These are phyloP conservation scores for Tubosaeta sp. DNA, from an alignment of 768 basidiomycete genomes.

Conservation along the genomic window DNA sequence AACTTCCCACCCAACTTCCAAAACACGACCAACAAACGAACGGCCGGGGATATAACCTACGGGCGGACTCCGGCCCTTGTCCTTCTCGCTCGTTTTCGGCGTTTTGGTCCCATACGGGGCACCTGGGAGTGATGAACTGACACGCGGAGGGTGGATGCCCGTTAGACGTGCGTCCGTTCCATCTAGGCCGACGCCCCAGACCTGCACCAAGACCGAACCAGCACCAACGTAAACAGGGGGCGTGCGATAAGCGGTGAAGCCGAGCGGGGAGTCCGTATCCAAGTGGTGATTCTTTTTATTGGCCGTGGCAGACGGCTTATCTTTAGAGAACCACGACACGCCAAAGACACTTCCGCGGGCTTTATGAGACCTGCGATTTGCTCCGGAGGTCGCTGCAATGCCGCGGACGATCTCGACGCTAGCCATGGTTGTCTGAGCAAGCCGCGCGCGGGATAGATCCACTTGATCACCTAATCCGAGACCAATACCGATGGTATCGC, in stretches of 20 bases:
- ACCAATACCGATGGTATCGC: constrained; percentile 23
- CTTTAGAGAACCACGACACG: constrained; percentile 29
- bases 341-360: constrained; percentile 24
- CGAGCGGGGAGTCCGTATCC: constrained; percentile 38
- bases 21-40: constrained; percentile 77
- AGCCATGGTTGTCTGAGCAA: constrained; percentile 87
- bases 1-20: constrained; percentile 78
- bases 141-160: constrained; percentile 34
- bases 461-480: constrained; percentile 44
- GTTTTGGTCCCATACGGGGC: constrained; percentile 20
- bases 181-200: constrained; percentile 87
- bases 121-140: constrained; percentile 9
- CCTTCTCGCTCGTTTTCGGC: constrained; percentile 21
- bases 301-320: constrained; percentile 8
- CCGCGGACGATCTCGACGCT: constrained; percentile 76
- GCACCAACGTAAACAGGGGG: constrained; percentile 73
- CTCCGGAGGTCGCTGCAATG: constrained; percentile 26
- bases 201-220: constrained; percentile 74
- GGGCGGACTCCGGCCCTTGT: constrained; percentile 21
- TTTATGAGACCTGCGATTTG: constrained; percentile 14
- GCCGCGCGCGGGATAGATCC: constrained; percentile 70
- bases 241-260: constrained; percentile 64
- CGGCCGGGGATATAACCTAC: constrained; percentile 84
- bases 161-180: constrained; percentile 66
- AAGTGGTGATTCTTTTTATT: constrained; percentile 7